A percentile compares a stretch with the other conserved stretches of the same genome.
Evolutionary conservation across 129 eudicot species (phyloP).

Genomic region (Pulicaria dysenterica): DNA sequence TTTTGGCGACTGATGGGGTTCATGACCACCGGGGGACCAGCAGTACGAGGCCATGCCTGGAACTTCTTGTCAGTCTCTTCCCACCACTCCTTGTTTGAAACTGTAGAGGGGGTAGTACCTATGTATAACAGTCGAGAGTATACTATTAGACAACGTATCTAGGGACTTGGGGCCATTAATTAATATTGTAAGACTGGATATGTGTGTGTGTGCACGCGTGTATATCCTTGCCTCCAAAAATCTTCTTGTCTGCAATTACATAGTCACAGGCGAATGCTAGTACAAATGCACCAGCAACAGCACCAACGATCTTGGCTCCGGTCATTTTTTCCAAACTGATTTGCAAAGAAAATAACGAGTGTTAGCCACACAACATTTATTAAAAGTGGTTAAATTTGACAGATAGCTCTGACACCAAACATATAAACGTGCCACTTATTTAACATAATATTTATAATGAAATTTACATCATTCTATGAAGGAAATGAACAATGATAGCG

Average conservation of each 20-base stretch:
- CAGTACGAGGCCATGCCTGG: constrained; percentile 98
- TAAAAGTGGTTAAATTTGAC: neutral
- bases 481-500: too few relatives aligned
- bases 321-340: constrained; percentile 51
- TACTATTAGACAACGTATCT: neutral
- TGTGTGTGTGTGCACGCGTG: constrained; percentile 27
- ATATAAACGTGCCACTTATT: neutral
- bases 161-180: neutral
- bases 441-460: too few relatives aligned
- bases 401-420: neutral
- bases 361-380: neutral
- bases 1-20: constrained; percentile 92
- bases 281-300: constrained; percentile 49
- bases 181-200: neutral
- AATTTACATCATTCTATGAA: too few relatives aligned
- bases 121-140: constrained; percentile 33
- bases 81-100: constrained; percentile 77
- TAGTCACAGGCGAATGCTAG: constrained; percentile 57
- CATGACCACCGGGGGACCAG: constrained; percentile 95
- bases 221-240: constrained; percentile 69
- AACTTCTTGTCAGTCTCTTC: constrained; percentile 84
- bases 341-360: neutral
- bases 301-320: constrained; percentile 51
- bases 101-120: constrained; percentile 84
- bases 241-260: constrained; percentile 65